These are phyloP conservation scores for Penicillium sp. DNA, from an alignment of 2,329 filamentous ascomycete species.

Conservation along the genomic window DNA sequence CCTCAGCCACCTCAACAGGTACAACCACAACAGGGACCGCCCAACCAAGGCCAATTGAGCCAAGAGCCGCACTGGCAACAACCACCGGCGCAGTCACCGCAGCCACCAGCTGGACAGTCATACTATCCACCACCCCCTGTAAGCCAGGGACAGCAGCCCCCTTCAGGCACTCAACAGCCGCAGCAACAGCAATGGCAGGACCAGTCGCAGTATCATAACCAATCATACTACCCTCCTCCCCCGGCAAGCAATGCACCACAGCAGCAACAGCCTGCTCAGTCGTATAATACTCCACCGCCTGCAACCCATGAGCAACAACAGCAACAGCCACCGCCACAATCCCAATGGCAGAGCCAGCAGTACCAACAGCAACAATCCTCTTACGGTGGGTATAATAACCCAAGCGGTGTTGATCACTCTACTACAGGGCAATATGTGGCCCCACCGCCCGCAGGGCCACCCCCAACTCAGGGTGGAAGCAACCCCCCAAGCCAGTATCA, in stretches of 20 bases:
- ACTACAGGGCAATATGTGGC: constrained; percentile 31
- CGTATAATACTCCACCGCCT: not conserved
- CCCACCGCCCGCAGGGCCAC: constrained; percentile 35
- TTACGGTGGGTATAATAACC: constrained; percentile 5
- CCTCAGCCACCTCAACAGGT: constrained; percentile 17
- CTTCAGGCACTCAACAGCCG: constrained; percentile 16
- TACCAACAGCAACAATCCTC: constrained; percentile 6
- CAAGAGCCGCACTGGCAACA: constrained; percentile 16
- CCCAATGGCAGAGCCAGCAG: not conserved
- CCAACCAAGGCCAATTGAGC: constrained; percentile 11
- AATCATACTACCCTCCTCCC: constrained; percentile 11
- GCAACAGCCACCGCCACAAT: not conserved
- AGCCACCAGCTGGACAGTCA: constrained; percentile 1
- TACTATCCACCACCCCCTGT: constrained; percentile 5
- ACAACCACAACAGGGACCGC: constrained; percentile 11
- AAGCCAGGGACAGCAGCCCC: constrained; percentile 3
- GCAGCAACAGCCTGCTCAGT: not conserved
- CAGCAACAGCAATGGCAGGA: constrained; percentile 16
- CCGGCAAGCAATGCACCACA: constrained; percentile 13
- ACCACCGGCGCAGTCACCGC: constrained; percentile 4
- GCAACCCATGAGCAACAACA: not conserved
- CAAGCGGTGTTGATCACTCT: not conserved
- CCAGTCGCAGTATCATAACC: not conserved
- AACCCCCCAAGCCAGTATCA: constrained; percentile 4
- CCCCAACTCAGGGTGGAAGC: constrained; percentile 17